Base-by-base conservation (phyloP, 2,329 filamentous ascomycete species). In the Calonectria crousiana region DNA sequence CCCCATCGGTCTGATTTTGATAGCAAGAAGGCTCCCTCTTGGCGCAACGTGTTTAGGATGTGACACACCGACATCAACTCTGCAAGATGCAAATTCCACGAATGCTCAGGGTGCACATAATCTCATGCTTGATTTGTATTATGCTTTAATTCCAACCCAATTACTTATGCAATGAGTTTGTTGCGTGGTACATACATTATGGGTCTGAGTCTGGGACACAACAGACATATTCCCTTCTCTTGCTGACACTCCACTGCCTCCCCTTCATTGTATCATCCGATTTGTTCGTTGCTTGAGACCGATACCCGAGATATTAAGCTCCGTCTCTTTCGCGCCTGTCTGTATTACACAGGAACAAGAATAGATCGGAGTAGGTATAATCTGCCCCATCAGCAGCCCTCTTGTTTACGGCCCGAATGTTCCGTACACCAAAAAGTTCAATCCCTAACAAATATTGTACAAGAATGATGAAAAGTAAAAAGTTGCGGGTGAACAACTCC, bases 401-500 rank as follows among this genome's bases (percentile, higher is more conserved):
- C 56, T 38, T 58, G 44, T 53, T 73, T 58, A 67, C 69, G 67
- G 72, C 18, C 67, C 67, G 64, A 44, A 70, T 56, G 60, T 53
- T 65, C 56, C 71, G 30, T 49, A 58, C 52, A 62, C 51, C 51
- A 34, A 32, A 38, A 62, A 72, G 72, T 68, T 51, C 64, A 41
- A 74, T 58, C 52, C 67, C 73, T 65, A 72, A 67, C 38, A 76
- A 71, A 73, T 77, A 74, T 77, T 44, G 69, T 80, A 80, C 75
- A 79, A 34, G 73, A 69, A 78, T 71, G 49, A 73, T 74, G 67
- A 49, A 67, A 66, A 66, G 49, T 65, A 69, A 64, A 73, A 64
- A 51, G 49, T 38, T 53, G 23, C 67, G 47, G 38, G 56, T 49
- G 23, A 32, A 47, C 47, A 32, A 51, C 20, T 30, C 72, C 69